Percentiles rank a stretch among this genome's conserved stretches.
Conservation (phyloP, 2,329 filamentous ascomycete species). For the Thermothelomyces thermophilus region DNA sequence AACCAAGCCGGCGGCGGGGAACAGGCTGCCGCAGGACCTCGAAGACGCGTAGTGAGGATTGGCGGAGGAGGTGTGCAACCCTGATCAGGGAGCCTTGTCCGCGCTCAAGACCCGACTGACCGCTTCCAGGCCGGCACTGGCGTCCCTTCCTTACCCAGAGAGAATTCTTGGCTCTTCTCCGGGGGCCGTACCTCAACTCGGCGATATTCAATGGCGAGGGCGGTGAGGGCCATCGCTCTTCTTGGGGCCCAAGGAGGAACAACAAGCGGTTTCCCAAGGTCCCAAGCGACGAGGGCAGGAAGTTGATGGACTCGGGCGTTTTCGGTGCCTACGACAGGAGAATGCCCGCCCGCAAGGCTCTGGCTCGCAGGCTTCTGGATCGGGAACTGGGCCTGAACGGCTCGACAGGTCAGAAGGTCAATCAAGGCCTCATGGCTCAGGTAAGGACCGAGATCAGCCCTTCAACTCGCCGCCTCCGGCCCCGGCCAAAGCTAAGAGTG, state of each 20-base stretch:
- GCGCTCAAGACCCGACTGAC: not conserved
- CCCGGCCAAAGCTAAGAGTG: constrained; percentile 13
- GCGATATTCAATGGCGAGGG: constrained; percentile 23
- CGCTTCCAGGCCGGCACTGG: constrained; percentile 1
- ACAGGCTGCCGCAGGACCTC: constrained; percentile 19
- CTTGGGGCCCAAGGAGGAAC: constrained; percentile 41
- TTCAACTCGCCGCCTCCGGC: not conserved
- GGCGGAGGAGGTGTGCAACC: constrained; percentile 9
- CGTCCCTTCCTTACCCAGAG: constrained; percentile 20
- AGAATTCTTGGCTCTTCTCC: constrained; percentile 24
- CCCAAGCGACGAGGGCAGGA: constrained; percentile 67
- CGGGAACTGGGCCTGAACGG: constrained; percentile 71
- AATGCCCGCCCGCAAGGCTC: constrained; percentile 47
- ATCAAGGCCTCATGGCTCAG: constrained; percentile 61
- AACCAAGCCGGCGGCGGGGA: constrained; percentile 27
- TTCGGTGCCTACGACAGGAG: constrained; percentile 64
- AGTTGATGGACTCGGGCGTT: constrained; percentile 73
- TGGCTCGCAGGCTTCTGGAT: constrained; percentile 68
- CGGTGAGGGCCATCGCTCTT: constrained; percentile 30
- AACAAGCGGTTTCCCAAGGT: constrained; percentile 69
- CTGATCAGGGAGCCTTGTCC: not conserved
- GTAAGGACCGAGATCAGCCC: constrained; percentile 35
- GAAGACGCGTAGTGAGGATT: constrained; percentile 14
- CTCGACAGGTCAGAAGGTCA: constrained; percentile 52
- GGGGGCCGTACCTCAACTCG: constrained; percentile 21